Percentiles rank a stretch among this genome's conserved stretches.
These are phyloP conservation scores for Lasiosphaeriaceae sp. DNA, from an alignment of 495 filamentous ascomycete species.

Conservation along the genomic window DNA sequence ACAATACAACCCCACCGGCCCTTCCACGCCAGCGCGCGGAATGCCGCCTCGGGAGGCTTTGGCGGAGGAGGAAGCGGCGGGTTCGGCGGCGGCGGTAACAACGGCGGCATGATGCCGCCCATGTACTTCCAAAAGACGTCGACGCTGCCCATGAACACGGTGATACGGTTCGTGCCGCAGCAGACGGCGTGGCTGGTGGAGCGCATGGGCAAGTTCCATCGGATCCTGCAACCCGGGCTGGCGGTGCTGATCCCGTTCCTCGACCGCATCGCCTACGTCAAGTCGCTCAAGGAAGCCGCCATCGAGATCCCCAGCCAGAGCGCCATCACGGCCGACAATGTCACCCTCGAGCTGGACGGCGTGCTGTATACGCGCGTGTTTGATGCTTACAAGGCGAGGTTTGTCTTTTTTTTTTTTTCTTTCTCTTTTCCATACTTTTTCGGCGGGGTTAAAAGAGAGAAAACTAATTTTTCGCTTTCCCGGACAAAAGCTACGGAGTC, in stretches of 20 bases:
- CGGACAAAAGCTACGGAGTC: conserved; percentile 73
- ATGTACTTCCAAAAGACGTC: conserved; percentile 53
- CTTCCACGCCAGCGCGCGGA: conserved; percentile 27
- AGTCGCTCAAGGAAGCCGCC: conserved; percentile 91
- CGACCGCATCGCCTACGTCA: conserved; percentile 96
- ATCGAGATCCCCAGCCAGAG: conserved; percentile 93
- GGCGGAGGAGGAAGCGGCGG: neutral
- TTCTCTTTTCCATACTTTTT: too few relatives aligned
- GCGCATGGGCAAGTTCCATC: conserved; percentile 94
- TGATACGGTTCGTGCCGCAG: conserved; percentile 95
- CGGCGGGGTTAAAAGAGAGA: too few relatives aligned
- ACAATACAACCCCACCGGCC: neutral
- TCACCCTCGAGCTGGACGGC: conserved; percentile 92
- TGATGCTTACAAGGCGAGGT: conserved; percentile 96
- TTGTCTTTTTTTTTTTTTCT: conserved; percentile 14
- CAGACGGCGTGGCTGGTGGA: conserved; percentile 99
- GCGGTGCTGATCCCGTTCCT: conserved; percentile 86
- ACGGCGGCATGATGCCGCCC: conserved; percentile 36
- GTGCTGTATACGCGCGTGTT: conserved; percentile 93
- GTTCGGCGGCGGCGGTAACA: conserved; percentile 17
- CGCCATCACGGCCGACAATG: conserved; percentile 97
- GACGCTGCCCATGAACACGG: conserved; percentile 81
- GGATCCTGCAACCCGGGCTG: conserved; percentile 86
- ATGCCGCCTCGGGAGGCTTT: conserved; percentile 11
- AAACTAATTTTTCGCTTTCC: too few relatives aligned